Evolutionary conservation across 805 yeast species (phyloP), one percentile per base, ranked within the genome.

Genomic region (Cyberlindnera euphorbiiphila): DNA sequence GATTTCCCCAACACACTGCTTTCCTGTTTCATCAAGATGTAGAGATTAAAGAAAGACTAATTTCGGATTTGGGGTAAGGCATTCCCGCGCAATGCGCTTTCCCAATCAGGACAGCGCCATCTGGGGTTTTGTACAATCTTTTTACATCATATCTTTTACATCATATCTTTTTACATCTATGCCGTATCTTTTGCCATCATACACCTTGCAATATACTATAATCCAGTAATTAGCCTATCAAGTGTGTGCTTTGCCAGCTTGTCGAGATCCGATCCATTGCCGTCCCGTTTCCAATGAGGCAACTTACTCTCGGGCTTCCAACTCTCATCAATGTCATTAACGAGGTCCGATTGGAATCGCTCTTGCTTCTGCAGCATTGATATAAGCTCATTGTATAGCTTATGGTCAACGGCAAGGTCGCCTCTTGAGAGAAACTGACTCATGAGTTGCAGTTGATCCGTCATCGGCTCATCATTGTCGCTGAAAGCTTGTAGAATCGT

Each of bases 281-380:
- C 14, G 15, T 20, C 25, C 15, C 18, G 14, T 6, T 15, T 23
- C 36, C 36, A 27, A 14, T 22, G 17, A 4, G 39, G 34, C 25
- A 25, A 10, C 6, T 13, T 12, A 6, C 29, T 17, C 26, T 36
- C 39, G 5, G 25, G 7, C 3, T n/a, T 37, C 47, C 47, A 44
- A 4, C 39, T 30, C 21, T 33, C 32, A n/a, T 35, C 45, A 10
- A 44, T 27, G 16, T 44, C 47, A 34, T 34, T 25, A 2, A 32
- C 36, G 6, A 7, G 13, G 1, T 20, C 32, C 8, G 32, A 24
- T 26, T 30, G 32, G 17, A 17, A 24, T 20, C 43, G 30, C 8
- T 25, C 18, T 23, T 39, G 41, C 22, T 36, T 32, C 25, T 41
- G 41, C 15, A 37, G 32, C 2, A 32, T 16, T 5, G 31, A 22